Percentiles rank a stretch among this genome's conserved stretches.
Evolutionary conservation across 1,139 yeast species (phyloP).

Genomic region (Zygoascus meyerae): DNA sequence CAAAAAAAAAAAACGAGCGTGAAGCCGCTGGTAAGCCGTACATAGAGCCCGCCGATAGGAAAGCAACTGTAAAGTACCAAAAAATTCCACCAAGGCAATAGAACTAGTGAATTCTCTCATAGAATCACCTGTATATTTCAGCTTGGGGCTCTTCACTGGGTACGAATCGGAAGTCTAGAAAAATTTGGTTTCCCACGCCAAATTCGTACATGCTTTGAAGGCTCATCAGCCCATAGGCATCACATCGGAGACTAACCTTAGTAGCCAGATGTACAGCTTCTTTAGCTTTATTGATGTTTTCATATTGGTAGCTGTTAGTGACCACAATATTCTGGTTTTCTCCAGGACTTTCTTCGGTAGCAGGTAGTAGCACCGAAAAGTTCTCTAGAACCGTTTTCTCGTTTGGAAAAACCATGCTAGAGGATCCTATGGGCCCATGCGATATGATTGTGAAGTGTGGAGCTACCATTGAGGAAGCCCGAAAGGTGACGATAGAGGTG

Average conservation of each 20-base stretch:
- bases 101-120: too few relatives aligned
- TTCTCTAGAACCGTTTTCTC: slow-evolving; percentile 58
- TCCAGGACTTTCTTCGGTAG: slow-evolving; percentile 12
- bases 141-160: slow-evolving; percentile 22
- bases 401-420: slow-evolving; percentile 62
- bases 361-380: slow-evolving; percentile 27
- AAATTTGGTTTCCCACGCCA: slow-evolving; percentile 26
- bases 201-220: slow-evolving; percentile 31
- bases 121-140: slow-evolving; percentile 4
- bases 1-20: too few relatives aligned
- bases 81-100: too few relatives aligned
- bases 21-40: too few relatives aligned
- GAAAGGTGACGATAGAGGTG: slow-evolving; percentile 55
- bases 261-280: slow-evolving; percentile 32
- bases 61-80: too few relatives aligned
- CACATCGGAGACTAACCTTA: slow-evolving; percentile 31
- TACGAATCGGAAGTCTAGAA: slow-evolving; percentile 31
- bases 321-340: slow-evolving; percentile 16
- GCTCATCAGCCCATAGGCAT: slow-evolving; percentile 28
- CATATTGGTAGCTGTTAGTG: slow-evolving; percentile 27
- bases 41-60: too few relatives aligned
- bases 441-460: slow-evolving; percentile 47
- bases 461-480: slow-evolving; percentile 31
- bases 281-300: slow-evolving; percentile 22
- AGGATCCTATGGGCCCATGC: slow-evolving; percentile 60